Percentiles rank a stretch among this genome's conserved stretches.
Evolutionary conservation across 139 green algal genomes (phyloP).

Genomic region (Coelastrella sp.): DNA sequence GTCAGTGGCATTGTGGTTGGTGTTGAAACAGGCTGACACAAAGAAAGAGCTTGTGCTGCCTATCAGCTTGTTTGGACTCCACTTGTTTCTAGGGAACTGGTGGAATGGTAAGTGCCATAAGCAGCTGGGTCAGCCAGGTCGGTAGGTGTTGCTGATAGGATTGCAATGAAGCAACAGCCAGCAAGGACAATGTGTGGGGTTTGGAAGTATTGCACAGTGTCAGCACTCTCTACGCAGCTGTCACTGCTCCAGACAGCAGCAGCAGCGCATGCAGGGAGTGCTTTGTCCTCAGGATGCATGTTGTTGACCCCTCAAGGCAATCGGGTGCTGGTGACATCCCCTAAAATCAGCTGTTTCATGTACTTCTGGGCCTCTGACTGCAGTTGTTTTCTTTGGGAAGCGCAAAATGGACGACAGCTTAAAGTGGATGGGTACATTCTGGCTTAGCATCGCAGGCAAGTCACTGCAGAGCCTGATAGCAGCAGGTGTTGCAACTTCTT

Average conservation of each 20-base stretch:
- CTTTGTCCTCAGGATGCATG: too few species aligned
- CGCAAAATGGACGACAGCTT: slow-evolving; percentile 64
- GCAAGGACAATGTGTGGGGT: too few species aligned
- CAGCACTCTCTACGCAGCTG: too few species aligned
- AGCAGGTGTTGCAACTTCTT: background rate
- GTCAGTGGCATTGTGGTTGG: slow-evolving; percentile 65
- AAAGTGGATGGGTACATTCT: slow-evolving; percentile 76
- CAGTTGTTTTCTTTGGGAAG: slow-evolving; percentile 72
- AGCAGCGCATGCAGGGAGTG: too few species aligned
- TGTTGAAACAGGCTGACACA: slow-evolving; percentile 52
- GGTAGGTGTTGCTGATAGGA: background rate
- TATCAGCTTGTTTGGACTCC: slow-evolving; percentile 59
- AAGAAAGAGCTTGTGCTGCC: slow-evolving; percentile 55
- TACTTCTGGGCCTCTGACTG: background rate
- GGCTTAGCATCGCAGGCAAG: slow-evolving; percentile 58
- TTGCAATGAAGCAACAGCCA: too few species aligned
- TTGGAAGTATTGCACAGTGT: too few species aligned
- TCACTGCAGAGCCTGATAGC: background rate
- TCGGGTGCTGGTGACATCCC: background rate
- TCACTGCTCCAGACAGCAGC: too few species aligned
- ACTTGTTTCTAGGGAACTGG: slow-evolving; percentile 73
- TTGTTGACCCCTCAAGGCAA: too few species aligned
- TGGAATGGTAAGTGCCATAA: slow-evolving; percentile 62
- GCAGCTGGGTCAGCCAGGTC: background rate
- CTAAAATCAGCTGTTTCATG: background rate